Evolutionary conservation across 2,329 filamentous ascomycete species (phyloP), one percentile per base, ranked within the genome.

Genomic region (Ceratocystis diversiconidia): DNA sequence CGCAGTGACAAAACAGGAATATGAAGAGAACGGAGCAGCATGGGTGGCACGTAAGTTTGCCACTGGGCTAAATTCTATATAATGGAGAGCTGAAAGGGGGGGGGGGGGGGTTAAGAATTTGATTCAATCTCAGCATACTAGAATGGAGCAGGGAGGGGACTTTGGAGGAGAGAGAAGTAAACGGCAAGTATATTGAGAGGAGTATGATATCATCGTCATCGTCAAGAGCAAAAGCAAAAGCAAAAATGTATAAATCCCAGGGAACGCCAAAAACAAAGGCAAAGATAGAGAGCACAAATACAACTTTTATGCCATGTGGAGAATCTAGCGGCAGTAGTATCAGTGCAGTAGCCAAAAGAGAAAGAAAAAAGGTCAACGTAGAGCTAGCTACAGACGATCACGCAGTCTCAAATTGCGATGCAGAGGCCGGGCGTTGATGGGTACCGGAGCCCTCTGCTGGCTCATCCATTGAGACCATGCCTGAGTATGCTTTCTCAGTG

Each of bases 1-100:
- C 12, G 81, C 85, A 1, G 88, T 96, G n/a, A 94, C 89, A 0
- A 90, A 89, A 73, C 82, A 88, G 68, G 90, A 99, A 72, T 99
- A 99, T 73, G 85, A 94, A 63, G 94, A 99, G 74, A 77, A 91
- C 72, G 94, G 94, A 7, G 83, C 82, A 65, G 78, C 77, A 1
- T 92, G 89, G 89, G 80, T 89, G 28, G 84, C 84, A 32, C 85
- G 84, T 71, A 89, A 83, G 72, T 94, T 95, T 73, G 78, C 78
- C 22, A 36, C 55, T 2, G 66, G 66, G 15, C 22, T 67, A 5
- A 66, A 66, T 55, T 28, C 59, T 22, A 15, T 66, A 7, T 66
- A 62, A 50, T 44, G 46, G 8, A 12, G 32, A 36, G 41, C 63
- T 15, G 15, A 63, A 22, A 25, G 36, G 30, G n/a, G 10, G n/a